A percentile compares a stretch with the other conserved stretches of the same genome.
phyloP scores from a whole-genome alignment of 2,329 filamentous ascomycete species.

The Verticillium isaacii region DNA sequence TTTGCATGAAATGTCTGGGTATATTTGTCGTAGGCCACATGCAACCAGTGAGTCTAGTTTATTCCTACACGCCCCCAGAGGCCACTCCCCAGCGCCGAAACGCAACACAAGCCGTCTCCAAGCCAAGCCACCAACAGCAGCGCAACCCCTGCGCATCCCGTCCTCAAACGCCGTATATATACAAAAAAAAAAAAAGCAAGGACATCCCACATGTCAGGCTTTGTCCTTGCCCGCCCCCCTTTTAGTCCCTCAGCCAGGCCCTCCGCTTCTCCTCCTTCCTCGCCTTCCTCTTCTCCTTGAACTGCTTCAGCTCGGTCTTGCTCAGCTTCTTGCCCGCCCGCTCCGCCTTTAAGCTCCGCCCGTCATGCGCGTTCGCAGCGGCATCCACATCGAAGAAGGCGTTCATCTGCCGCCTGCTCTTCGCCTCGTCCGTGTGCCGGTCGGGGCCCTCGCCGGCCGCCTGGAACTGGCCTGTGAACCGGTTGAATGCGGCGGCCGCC shows the following conservation, averaged over 20 bases:
- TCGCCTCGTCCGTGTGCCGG: conserved; percentile 80
- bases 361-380: conserved; percentile 85
- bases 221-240: not conserved
- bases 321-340: conserved; percentile 76
- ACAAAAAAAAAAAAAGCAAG: not conserved
- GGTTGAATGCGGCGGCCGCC: conserved; percentile 77
- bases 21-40: not conserved
- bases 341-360: conserved; percentile 87
- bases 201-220: not conserved
- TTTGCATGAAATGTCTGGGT: not conserved
- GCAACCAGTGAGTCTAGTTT: not conserved
- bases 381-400: conserved; percentile 96
- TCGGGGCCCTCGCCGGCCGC: conserved; percentile 62
- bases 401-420: conserved; percentile 82
- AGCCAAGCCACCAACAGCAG: not conserved
- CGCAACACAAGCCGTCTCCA: not conserved
- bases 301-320: conserved; percentile 83
- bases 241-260: conserved; percentile 83
- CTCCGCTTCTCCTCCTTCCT: conserved; percentile 93
- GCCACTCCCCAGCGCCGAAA: not conserved
- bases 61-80: not conserved
- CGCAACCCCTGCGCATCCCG: not conserved
- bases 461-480: conserved; percentile 84
- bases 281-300: conserved; percentile 82
- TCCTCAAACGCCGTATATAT: not conserved